Evolutionary conservation across 1,284 basidiomycete genomes (phyloP), one percentile per base, ranked within the genome.

Genomic region (Moesziomyces sp.): DNA sequence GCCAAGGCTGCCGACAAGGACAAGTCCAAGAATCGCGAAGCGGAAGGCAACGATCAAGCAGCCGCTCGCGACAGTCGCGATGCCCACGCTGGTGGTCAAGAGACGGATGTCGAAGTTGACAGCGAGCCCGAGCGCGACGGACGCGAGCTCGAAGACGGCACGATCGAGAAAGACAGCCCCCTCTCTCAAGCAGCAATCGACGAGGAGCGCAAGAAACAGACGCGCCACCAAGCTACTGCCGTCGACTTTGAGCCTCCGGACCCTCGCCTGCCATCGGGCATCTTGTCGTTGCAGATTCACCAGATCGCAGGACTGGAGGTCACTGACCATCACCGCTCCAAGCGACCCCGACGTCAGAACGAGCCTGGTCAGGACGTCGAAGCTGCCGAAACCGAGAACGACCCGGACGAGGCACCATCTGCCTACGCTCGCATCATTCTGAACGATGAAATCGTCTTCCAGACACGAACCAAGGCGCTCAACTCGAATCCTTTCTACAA

Each of bases 401-500:
- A 78, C 26, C 26, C 54, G 0, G 52, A 68, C 2, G 30, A 79
- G 8, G 83, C 62, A 42, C 85, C 13, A 57, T 84, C 40, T 79
- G 85, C 71, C 58, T 85, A 42, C 57, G 79, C 78, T 57, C 85
- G 86, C 50, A 85, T 87, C 33, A 83, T 86, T 38, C 69, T 87
- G 30, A 87, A 87, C 73, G 86, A 87, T 61, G 82, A 84, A 52
- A 77, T 85, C 33, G 76, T 86, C 9, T 87, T 85, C 60, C 79
- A 84, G 10, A 86, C 86, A 0, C 69, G 86, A 8, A 85, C 86
- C 16, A 87, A 87, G 47, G 60, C 70, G n/a, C 62, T 78, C 53
- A 85, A 83, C 42, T 80, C 83, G 3, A 65, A 84, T 44, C 86
- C 86, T 3, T 87, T 86, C 72, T 86, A 85, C 77, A 86, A 87